Base-by-base conservation (phyloP, 2,329 filamentous ascomycete genomes). In the Colletotrichum sp. region DNA sequence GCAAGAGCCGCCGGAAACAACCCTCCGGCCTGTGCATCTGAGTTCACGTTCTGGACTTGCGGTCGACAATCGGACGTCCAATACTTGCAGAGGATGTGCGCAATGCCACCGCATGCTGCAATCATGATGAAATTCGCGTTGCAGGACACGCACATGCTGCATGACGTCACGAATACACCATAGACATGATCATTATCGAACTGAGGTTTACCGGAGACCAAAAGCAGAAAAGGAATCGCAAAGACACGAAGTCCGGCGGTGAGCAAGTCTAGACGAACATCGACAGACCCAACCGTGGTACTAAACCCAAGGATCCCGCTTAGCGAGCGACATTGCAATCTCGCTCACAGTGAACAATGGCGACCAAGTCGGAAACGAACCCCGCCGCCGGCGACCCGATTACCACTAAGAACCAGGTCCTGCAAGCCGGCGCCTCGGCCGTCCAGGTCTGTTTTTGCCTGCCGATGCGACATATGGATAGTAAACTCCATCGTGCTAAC, bases 401-500 rank as follows among this genome's bases (percentile, higher is more conserved):
- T 49, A 89, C 90, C 5, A 82, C 85, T 4, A 90, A 89, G 79
- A 93, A 92, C 83, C 88, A 88, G 62, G 80, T 90, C 8, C 88
- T 95, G 10, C 91, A 93, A 76, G 91, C 91, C 0, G 93, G 91
- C 7, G 93, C 93, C 21, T 85, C 88, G 6, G 79, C 90, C 62
- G 88, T 91, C 3, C 93, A 94, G 82, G 89, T 89, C 81, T 60
- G 76, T 34, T 71, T 71, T 36, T 16, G 59, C 32, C 28, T 4
- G 2, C 28, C 26, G 13, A 10, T 36, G 59, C 26, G 59, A 36
- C 59, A 21, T 1, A 0, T 10, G n/a, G 2, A n/a, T n/a, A 4
- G 39, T 49, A 12, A 13, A 24, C 3, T 3, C 44, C 44, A 52
- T 52, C 44, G 44, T 52, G 44, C 44, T 18, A 44, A 71, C 26